phyloP scores from a whole-genome alignment of 805 yeast species.

The Sugiyamaella boreocaroliniensis region DNA sequence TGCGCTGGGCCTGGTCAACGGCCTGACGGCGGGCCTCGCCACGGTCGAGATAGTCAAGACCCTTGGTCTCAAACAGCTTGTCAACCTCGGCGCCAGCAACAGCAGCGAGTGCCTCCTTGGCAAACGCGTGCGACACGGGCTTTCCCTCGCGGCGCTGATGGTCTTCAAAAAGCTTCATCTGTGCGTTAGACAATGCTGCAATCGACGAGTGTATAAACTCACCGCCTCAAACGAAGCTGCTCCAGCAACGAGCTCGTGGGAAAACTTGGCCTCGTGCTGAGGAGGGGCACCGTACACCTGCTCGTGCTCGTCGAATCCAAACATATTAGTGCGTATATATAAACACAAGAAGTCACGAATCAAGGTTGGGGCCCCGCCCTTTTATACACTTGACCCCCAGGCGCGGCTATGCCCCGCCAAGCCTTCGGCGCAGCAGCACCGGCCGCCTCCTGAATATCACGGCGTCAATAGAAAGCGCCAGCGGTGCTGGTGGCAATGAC shows the following conservation, averaged over 20 bases:
- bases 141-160: slow-evolving; percentile 26
- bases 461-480: neutral
- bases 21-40: slow-evolving; percentile 20
- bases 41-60: slow-evolving; percentile 24
- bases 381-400: too few species aligned
- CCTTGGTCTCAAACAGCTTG: slow-evolving; percentile 28
- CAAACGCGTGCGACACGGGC: slow-evolving; percentile 26
- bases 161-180: slow-evolving; percentile 25
- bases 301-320: slow-evolving; percentile 20
- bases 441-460: neutral
- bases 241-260: slow-evolving; percentile 28
- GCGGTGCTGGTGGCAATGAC: neutral
- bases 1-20: slow-evolving; percentile 19
- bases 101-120: slow-evolving; percentile 26
- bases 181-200: neutral
- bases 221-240: slow-evolving; percentile 26
- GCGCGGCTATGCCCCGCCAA: too few species aligned
- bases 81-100: slow-evolving; percentile 28
- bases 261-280: slow-evolving; percentile 24
- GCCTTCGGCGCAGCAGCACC: too few species aligned
- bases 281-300: slow-evolving; percentile 15
- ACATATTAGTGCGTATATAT: slow-evolving; percentile 9
- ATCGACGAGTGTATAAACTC: neutral
- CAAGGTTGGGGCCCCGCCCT: too few species aligned
- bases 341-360: too few species aligned